Evolutionary conservation across 306 rosid species (phyloP).

Genomic region (Datisca glomerata): DNA sequence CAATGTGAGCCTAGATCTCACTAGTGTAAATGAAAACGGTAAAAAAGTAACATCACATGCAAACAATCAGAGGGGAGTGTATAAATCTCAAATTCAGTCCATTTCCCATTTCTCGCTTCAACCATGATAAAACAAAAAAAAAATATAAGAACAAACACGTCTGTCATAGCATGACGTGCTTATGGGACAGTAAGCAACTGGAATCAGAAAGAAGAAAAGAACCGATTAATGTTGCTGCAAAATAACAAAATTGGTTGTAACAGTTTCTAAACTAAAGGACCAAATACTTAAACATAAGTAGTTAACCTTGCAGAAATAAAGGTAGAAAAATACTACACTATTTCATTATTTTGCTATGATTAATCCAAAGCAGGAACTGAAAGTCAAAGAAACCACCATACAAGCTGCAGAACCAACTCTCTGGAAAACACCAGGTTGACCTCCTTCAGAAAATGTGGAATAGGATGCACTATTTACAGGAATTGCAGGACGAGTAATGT

Average conservation of each 20-base stretch:
- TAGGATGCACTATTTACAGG: constrained; percentile 48
- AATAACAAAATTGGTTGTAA: background rate
- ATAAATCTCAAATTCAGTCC: too few species aligned
- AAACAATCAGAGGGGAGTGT: too few species aligned
- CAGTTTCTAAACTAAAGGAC: background rate
- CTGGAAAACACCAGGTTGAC: constrained; percentile 80
- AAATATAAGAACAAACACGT: too few species aligned
- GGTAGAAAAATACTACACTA: too few species aligned
- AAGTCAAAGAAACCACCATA: constrained; percentile 21
- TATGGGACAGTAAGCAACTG: background rate
- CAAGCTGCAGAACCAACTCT: constrained; percentile 99
- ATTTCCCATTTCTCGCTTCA: too few species aligned
- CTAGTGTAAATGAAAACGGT: background rate
- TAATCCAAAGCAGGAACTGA: too few species aligned
- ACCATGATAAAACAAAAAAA: too few species aligned
- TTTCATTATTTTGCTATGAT: too few species aligned
- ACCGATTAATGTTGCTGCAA: background rate
- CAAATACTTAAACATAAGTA: too few species aligned
- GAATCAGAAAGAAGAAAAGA: background rate
- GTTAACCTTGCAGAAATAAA: too few species aligned
- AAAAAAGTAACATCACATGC: too few species aligned
- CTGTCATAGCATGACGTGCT: too few species aligned
- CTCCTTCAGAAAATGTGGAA: constrained; percentile 62
- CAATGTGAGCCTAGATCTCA: constrained; percentile 1
- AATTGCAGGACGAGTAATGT: constrained; percentile 38